Evolutionary conservation across 2,329 filamentous ascomycete genomes (phyloP).

Genomic region (Monascus ruber): DNA sequence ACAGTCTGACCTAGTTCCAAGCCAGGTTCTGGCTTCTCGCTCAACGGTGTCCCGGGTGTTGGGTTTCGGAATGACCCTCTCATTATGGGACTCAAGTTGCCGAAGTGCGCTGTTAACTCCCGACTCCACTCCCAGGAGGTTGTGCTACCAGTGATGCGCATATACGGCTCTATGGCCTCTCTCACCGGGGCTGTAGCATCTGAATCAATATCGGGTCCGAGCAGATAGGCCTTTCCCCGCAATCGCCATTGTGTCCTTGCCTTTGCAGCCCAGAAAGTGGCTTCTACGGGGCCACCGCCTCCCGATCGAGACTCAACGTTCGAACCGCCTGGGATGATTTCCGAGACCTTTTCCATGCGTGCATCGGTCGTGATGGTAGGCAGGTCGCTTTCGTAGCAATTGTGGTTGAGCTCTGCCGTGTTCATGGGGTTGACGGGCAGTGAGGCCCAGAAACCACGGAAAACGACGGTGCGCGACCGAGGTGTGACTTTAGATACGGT

Average conservation of each 20-base stretch:
- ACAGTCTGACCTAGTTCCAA: slow-evolving; percentile 52
- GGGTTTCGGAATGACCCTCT: slow-evolving; percentile 52
- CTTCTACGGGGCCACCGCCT: slow-evolving; percentile 48
- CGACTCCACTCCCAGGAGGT: too few relatives aligned
- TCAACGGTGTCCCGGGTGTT: slow-evolving; percentile 52
- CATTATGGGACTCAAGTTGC: too few relatives aligned
- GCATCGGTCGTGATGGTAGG: slow-evolving; percentile 78
- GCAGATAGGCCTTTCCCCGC: slow-evolving; percentile 61
- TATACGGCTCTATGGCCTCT: too few relatives aligned
- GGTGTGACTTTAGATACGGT: too few relatives aligned
- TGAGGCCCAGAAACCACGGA: too few relatives aligned
- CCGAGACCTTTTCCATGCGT: slow-evolving; percentile 70
- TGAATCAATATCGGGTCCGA: slow-evolving; percentile 24
- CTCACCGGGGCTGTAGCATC: too few relatives aligned
- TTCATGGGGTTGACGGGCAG: too few relatives aligned
- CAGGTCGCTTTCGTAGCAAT: slow-evolving; percentile 53
- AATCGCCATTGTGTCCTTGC: slow-evolving; percentile 74
- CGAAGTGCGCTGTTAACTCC: too few relatives aligned
- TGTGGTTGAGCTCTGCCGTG: too few relatives aligned
- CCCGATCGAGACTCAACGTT: too few relatives aligned
- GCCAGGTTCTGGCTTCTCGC: slow-evolving; percentile 30
- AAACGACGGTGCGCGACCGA: too few relatives aligned
- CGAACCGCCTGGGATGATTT: slow-evolving; percentile 37
- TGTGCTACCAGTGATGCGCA: too few relatives aligned
- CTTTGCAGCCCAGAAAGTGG: slow-evolving; percentile 67